Base-by-base conservation (phyloP, 768 basidiomycete genomes). In the Lactifluus rugatus region DNA sequence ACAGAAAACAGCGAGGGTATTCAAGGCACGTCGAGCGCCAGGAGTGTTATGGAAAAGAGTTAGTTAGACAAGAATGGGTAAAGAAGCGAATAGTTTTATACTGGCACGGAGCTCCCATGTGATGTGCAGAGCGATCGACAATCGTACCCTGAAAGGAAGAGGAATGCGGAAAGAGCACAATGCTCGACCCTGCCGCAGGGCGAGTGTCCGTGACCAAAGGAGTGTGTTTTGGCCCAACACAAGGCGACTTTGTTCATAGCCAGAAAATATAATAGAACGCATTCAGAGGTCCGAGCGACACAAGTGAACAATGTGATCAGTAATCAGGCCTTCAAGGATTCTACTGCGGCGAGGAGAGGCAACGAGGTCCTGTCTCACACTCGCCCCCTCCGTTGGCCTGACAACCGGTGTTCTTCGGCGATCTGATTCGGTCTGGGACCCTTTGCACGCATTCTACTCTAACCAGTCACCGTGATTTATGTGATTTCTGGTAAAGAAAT, bases 11-110 rank as follows among this genome's bases (percentile, higher is more conserved):
- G 17, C n/a, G 4, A 50, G 36, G 28, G 26, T 17, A 25, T 31
- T 31, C 37, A 14, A 50, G 48, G 58, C 45, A 60, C 59, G 44
- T 60, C 59, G 13, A 60, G 58, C 7, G 28, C 59, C 54, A 8
- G 42, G 37, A 23, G 16, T 21, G 25, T 56, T 34, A 19, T 28
- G 9, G 41, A 25, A 36, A 14, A 11, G 36, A n/a, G 53, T n/a
- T 50, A 13, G 58, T 28, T 2, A 14, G 42, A 39, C 13, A 31
- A 49, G 26, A 8, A 44, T 9, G 19, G 42, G 19, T 3, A 45
- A 32, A 16, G 26, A n/a, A 25, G 9, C 8, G 26, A 19, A 11
- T 5, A 21, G 1, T 50, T 60, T 60, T 60, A 60, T 60, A 60
- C 16, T n/a, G 9, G 14, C 16, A 13, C 16, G 14, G 32, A 17